Percentiles rank a stretch among this genome's conserved stretches.
phyloP scores from a whole-genome alignment of 2,329 filamentous ascomycete genomes.

The Claviceps africana region DNA sequence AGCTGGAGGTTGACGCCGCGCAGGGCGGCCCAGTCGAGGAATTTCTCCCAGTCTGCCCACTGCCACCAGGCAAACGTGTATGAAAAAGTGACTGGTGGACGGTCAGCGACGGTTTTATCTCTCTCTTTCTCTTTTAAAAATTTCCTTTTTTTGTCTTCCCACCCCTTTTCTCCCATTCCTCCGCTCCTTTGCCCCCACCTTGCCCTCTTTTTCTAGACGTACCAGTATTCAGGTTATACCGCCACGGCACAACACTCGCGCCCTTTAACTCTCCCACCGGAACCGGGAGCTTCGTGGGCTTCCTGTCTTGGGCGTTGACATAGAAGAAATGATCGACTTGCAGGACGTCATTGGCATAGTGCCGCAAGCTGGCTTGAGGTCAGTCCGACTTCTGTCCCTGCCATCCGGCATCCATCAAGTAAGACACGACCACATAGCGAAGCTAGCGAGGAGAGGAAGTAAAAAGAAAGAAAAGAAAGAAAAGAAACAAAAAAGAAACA shows the following conservation, averaged over 20 bases:
- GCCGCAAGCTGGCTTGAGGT: conserved; percentile 5
- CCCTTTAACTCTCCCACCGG: conserved; percentile 5
- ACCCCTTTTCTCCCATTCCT: too few relatives aligned
- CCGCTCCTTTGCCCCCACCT: not conserved
- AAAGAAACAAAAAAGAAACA: not conserved
- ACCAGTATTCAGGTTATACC: conserved; percentile 37
- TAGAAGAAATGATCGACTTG: conserved; percentile 10
- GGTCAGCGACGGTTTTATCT: not conserved
- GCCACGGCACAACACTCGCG: conserved; percentile 9
- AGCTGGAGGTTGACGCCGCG: conserved; percentile 37
- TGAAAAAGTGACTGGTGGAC: conserved; percentile 31
- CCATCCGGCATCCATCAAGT: not conserved
- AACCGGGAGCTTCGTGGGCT: conserved; percentile 2
- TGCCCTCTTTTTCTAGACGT: not conserved
- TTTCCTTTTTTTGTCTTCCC: not conserved
- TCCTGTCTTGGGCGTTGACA: conserved; percentile 2
- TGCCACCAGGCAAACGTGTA: conserved; percentile 36
- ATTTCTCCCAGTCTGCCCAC: conserved; percentile 39
- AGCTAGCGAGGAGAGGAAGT: not conserved
- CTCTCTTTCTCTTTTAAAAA: too few relatives aligned
- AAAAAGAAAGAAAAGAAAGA: not conserved
- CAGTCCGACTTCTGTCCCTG: not conserved
- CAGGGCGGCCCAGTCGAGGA: conserved; percentile 38
- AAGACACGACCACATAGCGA: too few relatives aligned
- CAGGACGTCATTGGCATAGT: conserved; percentile 10